These are phyloP conservation scores for Eimeria praecox DNA, from an alignment of 169 alveolate species.

Conservation along the genomic window DNA sequence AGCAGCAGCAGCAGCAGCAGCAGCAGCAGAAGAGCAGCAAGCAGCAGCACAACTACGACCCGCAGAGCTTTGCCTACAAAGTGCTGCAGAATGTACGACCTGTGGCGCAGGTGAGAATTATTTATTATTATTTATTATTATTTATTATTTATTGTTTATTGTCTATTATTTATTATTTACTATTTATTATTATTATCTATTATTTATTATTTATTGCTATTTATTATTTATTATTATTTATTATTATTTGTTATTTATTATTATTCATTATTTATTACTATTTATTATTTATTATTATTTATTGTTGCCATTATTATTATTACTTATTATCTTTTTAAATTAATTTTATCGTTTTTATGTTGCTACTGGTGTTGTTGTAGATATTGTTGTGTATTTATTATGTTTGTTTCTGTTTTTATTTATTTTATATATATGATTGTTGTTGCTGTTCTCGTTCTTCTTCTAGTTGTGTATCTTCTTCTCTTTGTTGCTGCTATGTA, in stretches of 20 bases:
- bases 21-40: not conserved
- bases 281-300: not conserved
- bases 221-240: no score
- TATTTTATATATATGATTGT: no score
- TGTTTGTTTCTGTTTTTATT: not conserved
- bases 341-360: no score
- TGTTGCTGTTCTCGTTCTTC: no score
- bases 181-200: no score
- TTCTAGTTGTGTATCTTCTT: no score
- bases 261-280: no score
- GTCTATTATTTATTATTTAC: not conserved
- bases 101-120: slow-evolving; percentile 9
- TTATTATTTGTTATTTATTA: not conserved
- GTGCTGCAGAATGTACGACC: slow-evolving; percentile 69
- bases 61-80: slow-evolving; percentile 78
- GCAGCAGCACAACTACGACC: slow-evolving; percentile 75
- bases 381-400: not conserved
- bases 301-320: not conserved
- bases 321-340: not conserved
- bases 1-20: slow-evolving; percentile 15
- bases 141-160: no score
- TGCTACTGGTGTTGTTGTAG: not conserved
- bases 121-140: no score
- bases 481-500: no score
- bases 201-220: no score